phyloP scores from a whole-genome alignment of 1,284 basidiomycete genomes.

The Meira nashicola region DNA sequence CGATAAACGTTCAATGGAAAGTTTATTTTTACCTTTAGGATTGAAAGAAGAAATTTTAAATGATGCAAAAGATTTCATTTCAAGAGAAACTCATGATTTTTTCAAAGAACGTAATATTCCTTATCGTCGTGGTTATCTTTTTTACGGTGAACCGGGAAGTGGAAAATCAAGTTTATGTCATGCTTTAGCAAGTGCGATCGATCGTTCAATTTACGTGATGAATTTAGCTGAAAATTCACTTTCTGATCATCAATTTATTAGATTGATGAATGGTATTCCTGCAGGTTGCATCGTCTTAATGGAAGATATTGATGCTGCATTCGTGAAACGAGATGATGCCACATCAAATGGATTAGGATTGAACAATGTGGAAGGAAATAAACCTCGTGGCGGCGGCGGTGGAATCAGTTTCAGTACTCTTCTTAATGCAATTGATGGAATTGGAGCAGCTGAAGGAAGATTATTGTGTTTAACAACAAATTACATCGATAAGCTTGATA shows the following conservation, averaged over 20 bases:
- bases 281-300: conserved; percentile 68
- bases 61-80: conserved; percentile 15
- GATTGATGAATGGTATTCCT: conserved; percentile 65
- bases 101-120: conserved; percentile 20
- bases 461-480: conserved; percentile 18
- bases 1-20: conserved; percentile 32
- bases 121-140: conserved; percentile 16
- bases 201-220: conserved; percentile 68
- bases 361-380: too few relatives aligned
- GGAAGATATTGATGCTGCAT: conserved; percentile 59
- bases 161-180: conserved; percentile 75
- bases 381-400: conserved; percentile 56
- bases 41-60: conserved; percentile 54
- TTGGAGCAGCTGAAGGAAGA: conserved; percentile 14
- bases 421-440: conserved; percentile 19
- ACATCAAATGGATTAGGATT: too few relatives aligned
- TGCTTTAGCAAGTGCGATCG: conserved; percentile 69
- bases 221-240: conserved; percentile 66
- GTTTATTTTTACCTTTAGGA: conserved; percentile 59
- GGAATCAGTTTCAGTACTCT: conserved; percentile 11
- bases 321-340: background rate
- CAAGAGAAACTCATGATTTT: conserved; percentile 5
- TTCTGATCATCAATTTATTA: conserved; percentile 63
- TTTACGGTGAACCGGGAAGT: conserved; percentile 64
- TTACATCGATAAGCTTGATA: conserved; percentile 13